Evolutionary conservation across 768 basidiomycete genomes (phyloP).

Genomic region (Boletus rex-veris): DNA sequence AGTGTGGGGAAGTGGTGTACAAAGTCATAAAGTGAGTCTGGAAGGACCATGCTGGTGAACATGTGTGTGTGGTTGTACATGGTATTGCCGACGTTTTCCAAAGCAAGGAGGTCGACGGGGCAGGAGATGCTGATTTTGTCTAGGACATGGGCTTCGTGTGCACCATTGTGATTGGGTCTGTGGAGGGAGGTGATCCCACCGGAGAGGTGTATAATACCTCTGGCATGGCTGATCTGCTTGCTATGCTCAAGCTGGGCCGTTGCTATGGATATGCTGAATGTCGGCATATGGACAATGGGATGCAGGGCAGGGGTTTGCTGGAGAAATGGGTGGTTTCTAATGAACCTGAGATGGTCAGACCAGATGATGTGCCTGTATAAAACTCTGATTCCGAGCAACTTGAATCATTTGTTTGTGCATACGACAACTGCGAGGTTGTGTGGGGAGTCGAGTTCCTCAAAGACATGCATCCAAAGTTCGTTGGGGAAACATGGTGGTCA

Average conservation of each 20-base stretch:
- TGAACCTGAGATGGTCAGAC: constrained; percentile 28
- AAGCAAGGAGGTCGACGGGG: constrained; percentile 22
- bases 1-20: constrained; percentile 39
- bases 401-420: constrained; percentile 31
- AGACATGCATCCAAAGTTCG: no score
- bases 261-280: constrained; percentile 25
- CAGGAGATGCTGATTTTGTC: constrained; percentile 19
- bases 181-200: constrained; percentile 16
- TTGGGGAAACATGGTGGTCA: no score
- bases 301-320: constrained; percentile 8
- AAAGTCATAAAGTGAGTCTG: constrained; percentile 32
- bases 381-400: constrained; percentile 25
- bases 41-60: constrained; percentile 37
- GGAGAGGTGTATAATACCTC: constrained; percentile 17
- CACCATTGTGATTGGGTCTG: constrained; percentile 10
- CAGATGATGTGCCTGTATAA: constrained; percentile 37
- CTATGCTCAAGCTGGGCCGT: constrained; percentile 17
- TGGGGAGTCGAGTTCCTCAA: constrained; percentile 27
- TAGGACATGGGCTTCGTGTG: constrained; percentile 25
- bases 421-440: constrained; percentile 32
- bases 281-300: constrained; percentile 22
- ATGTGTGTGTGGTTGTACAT: constrained; percentile 31
- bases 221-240: constrained; percentile 29
- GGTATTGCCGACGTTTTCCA: constrained; percentile 13
- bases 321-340: constrained; percentile 21